These are phyloP conservation scores for Wallacemonas rigidus DNA, from an alignment of 208 protist genomes.

Conservation along the genomic window DNA sequence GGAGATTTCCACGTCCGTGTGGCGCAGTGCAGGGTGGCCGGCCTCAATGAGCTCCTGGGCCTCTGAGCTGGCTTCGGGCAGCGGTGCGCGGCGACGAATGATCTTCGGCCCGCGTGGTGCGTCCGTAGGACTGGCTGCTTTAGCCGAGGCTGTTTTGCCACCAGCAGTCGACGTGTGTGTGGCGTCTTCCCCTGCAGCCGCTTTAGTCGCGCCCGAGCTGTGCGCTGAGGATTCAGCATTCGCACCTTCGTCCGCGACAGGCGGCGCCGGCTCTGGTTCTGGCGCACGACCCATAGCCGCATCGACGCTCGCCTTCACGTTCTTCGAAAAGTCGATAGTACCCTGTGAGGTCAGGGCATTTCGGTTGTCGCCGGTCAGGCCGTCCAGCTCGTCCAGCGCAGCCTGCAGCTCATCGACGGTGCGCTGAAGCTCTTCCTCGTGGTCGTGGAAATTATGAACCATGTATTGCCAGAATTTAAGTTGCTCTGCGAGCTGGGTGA, in stretches of 20 bases:
- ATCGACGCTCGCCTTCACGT: conserved; percentile 40
- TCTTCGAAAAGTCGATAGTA: conserved; percentile 83
- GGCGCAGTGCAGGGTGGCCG: conserved; percentile 65
- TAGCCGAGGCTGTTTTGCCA: neutral
- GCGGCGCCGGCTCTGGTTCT: conserved; percentile 2
- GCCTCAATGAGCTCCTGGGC: conserved; percentile 77
- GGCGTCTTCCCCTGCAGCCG: conserved; percentile 6
- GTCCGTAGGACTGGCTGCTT: neutral
- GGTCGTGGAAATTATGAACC: conserved; percentile 93
- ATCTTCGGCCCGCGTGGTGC: conserved; percentile 55
- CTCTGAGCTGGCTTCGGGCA: conserved; percentile 53
- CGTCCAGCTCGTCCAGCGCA: conserved; percentile 82
- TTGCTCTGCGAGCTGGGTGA: conserved; percentile 85
- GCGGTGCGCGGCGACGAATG: conserved; percentile 66
- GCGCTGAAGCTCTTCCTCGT: conserved; percentile 84
- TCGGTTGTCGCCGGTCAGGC: conserved; percentile 57
- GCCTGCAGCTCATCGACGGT: conserved; percentile 71
- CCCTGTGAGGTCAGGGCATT: conserved; percentile 52
- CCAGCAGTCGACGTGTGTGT: neutral
- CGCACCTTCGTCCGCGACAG: conserved; percentile 3
- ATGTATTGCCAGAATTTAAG: conserved; percentile 94
- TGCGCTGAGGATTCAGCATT: no score
- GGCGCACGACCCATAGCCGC: conserved; percentile 10
- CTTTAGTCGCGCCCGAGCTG: neutral
- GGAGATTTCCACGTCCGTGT: conserved; percentile 63